These are phyloP conservation scores for Epichloe typhina DNA, from an alignment of 2,329 filamentous ascomycete species.

Conservation along the genomic window DNA sequence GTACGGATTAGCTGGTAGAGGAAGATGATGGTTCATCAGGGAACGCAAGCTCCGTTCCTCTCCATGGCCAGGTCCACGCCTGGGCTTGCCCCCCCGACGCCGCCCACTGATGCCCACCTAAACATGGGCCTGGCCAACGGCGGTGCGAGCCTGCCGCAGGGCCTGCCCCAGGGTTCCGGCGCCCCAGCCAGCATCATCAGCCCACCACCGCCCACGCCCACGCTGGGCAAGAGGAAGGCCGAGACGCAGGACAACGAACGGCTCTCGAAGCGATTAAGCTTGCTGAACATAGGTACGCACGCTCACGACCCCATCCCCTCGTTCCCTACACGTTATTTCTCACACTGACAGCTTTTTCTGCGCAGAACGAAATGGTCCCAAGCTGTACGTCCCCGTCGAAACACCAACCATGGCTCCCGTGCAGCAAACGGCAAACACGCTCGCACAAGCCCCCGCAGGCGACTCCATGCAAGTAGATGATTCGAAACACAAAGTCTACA, in stretches of 20 bases:
- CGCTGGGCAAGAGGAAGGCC: conserved; percentile 43
- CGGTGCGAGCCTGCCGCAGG: conserved; percentile 1
- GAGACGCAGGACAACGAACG: conserved; percentile 53
- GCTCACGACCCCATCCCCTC: not conserved
- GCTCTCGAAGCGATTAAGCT: conserved; percentile 70
- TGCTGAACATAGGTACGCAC: conserved; percentile 62
- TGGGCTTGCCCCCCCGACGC: not conserved
- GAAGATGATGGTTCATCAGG: conserved; percentile 24
- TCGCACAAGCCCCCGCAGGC: conserved; percentile 18
- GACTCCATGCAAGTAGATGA: conserved; percentile 78
- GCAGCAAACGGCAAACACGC: not conserved
- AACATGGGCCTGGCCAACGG: not conserved
- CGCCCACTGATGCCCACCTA: not conserved
- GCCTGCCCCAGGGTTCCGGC: conserved; percentile 2
- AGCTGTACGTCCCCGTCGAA: conserved; percentile 54
- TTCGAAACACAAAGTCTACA: conserved; percentile 76
- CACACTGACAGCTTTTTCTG: conserved; percentile 3
- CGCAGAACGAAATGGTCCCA: conserved; percentile 47
- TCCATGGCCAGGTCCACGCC: not conserved
- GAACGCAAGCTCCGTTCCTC: conserved; percentile 11
- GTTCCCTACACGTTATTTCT: not conserved
- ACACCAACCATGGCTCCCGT: conserved; percentile 19
- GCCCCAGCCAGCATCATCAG: conserved; percentile 6
- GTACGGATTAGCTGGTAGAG: not conserved
- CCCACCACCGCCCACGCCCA: conserved; percentile 8